phyloP scores from a whole-genome alignment of 495 filamentous ascomycete genomes.

The Durotheca rogersii region DNA sequence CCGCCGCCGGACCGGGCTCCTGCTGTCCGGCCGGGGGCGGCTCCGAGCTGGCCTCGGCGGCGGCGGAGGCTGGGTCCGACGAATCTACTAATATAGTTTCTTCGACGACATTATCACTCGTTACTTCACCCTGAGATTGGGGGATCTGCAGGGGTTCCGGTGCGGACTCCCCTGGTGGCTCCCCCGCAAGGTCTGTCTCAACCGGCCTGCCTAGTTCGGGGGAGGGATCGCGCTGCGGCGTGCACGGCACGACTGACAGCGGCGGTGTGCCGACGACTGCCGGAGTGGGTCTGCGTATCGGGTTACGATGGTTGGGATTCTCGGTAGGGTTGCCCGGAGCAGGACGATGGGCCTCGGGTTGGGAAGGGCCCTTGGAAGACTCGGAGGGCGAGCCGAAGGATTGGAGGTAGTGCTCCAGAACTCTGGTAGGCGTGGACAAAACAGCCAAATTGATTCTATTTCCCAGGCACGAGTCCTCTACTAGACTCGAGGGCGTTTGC shows the following conservation, averaged over 20 bases:
- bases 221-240: slow-evolving; percentile 4
- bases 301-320: neutral
- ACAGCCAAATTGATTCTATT: slow-evolving; percentile 29
- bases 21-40: slow-evolving; percentile 37
- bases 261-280: slow-evolving; percentile 16
- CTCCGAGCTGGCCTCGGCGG: slow-evolving; percentile 39
- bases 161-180: neutral
- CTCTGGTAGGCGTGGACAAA: slow-evolving; percentile 43
- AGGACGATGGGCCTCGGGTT: slow-evolving; percentile 1
- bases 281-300: slow-evolving; percentile 1
- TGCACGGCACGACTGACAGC: slow-evolving; percentile 28
- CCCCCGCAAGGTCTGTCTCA: neutral
- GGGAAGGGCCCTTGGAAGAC: slow-evolving; percentile 15
- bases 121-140: slow-evolving; percentile 5
- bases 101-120: slow-evolving; percentile 26
- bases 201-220: neutral
- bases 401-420: slow-evolving; percentile 45
- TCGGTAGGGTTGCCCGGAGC: slow-evolving; percentile 3
- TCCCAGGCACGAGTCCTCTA: slow-evolving; percentile 44
- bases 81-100: slow-evolving; percentile 30
- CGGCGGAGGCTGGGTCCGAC: slow-evolving; percentile 19
- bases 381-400: slow-evolving; percentile 29
- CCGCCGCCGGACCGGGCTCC: slow-evolving; percentile 5
- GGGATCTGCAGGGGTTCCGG: neutral
- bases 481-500: slow-evolving; percentile 40